Evolutionary conservation across 2,329 filamentous ascomycete species (phyloP).

Genomic region (Chalaropsis thielavioides): DNA sequence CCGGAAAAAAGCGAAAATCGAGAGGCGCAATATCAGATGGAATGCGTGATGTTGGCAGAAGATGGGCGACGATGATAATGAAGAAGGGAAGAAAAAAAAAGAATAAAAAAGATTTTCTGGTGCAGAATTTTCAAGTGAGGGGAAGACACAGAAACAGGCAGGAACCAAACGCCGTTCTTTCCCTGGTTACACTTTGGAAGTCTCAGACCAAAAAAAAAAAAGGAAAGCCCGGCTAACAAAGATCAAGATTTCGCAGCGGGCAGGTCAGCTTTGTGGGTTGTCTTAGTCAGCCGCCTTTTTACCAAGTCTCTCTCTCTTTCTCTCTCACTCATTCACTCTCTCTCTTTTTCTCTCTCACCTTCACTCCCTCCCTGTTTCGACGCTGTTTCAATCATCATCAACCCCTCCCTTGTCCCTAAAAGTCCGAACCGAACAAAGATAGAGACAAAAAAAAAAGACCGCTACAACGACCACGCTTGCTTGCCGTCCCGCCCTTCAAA

Average conservation of each 20-base stretch:
- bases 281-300: not conserved
- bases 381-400: not conserved
- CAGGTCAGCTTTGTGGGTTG: not conserved
- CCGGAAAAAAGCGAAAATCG: not conserved
- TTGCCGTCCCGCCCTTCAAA: not conserved
- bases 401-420: not conserved
- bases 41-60: not conserved
- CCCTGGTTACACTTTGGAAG: not conserved
- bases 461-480: not conserved
- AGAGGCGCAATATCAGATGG: not conserved
- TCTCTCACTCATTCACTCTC: not conserved
- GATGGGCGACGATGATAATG: not conserved
- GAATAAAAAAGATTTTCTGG: not conserved
- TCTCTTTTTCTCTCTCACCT: not conserved
- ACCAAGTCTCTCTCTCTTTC: no score
- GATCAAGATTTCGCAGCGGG: no score
- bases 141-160: not conserved
- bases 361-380: not conserved
- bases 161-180: not conserved
- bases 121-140: not conserved
- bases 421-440: not conserved
- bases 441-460: not conserved
- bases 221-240: no score
- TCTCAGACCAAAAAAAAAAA: not conserved
- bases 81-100: not conserved